phyloP scores from a whole-genome alignment of 2,329 filamentous ascomycete species.

The Pyrenochaeta sp. region DNA sequence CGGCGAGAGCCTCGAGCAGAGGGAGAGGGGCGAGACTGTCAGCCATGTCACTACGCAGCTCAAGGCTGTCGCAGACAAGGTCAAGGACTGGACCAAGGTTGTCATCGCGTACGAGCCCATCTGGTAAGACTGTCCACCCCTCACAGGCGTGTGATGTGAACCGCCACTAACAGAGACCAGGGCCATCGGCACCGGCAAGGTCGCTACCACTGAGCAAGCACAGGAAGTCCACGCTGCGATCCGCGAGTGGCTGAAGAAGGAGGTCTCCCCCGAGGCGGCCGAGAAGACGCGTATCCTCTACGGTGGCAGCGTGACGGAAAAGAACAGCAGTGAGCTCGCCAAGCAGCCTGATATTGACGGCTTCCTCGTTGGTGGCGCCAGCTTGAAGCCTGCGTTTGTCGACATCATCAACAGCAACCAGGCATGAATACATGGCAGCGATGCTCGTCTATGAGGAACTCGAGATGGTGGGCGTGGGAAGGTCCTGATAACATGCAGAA shows the following conservation, averaged over 20 bases:
- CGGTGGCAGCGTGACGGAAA: slow-evolving; percentile 94
- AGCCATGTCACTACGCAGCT: slow-evolving; percentile 87
- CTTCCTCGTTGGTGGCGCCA: slow-evolving; percentile 95
- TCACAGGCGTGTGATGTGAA: too few relatives aligned
- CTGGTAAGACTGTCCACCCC: slow-evolving; percentile 67
- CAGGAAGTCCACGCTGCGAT: slow-evolving; percentile 72
- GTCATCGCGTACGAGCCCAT: slow-evolving; percentile 99
- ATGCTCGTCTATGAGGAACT: slow-evolving; percentile 46
- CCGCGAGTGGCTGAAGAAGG: slow-evolving; percentile 80
- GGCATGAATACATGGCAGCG: slow-evolving; percentile 47
- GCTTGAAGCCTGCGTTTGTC: slow-evolving; percentile 91
- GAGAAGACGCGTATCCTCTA: slow-evolving; percentile 95
- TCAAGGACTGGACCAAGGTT: slow-evolving; percentile 89
- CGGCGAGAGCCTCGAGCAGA: slow-evolving; percentile 92
- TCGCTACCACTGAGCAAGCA: slow-evolving; percentile 53
- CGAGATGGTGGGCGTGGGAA: slow-evolving; percentile 1
- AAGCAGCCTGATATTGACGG: slow-evolving; percentile 96
- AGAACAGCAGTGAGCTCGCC: slow-evolving; percentile 94
- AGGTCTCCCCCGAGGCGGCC: slow-evolving; percentile 77
- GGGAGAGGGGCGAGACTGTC: slow-evolving; percentile 85
- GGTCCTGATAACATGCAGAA: slow-evolving; percentile 4
- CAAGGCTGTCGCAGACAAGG: slow-evolving; percentile 77
- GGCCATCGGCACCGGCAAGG: slow-evolving; percentile 80
- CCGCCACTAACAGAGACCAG: slow-evolving; percentile 43
- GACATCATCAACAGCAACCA: slow-evolving; percentile 71